phyloP scores from a whole-genome alignment of 768 basidiomycete genomes.

The Mycena pura region DNA sequence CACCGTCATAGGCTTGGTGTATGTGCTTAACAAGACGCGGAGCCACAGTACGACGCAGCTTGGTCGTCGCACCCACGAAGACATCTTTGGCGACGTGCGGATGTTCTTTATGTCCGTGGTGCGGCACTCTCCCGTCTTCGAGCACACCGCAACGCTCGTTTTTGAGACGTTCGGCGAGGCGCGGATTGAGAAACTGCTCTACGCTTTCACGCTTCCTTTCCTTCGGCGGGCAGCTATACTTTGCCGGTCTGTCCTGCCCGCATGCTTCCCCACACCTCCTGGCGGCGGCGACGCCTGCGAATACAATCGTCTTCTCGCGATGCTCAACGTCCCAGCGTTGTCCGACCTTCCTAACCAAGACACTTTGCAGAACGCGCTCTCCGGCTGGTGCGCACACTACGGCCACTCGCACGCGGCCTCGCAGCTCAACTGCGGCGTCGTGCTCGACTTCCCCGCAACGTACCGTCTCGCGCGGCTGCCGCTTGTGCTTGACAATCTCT shows the following conservation, averaged over 20 bases:
- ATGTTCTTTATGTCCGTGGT: constrained; percentile 93
- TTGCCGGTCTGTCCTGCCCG: constrained; percentile 75
- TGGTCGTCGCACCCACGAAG: constrained; percentile 60
- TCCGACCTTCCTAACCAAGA: constrained; percentile 83
- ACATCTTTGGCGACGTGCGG: constrained; percentile 83
- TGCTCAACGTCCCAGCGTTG: constrained; percentile 82
- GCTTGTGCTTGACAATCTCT: constrained; percentile 80
- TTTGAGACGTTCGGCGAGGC: constrained; percentile 85
- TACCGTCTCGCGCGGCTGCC: constrained; percentile 89
- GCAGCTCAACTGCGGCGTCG: constrained; percentile 79
- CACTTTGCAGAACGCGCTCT: constrained; percentile 86
- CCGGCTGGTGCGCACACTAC: constrained; percentile 91
- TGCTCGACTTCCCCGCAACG: constrained; percentile 80
- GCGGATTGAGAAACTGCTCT: constrained; percentile 84
- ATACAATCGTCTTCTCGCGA: constrained; percentile 75
- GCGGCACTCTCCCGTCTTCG: constrained; percentile 86
- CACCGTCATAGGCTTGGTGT: constrained; percentile 85
- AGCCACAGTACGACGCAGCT: constrained; percentile 55
- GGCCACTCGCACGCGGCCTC: constrained; percentile 81
- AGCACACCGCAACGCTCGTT: constrained; percentile 81
- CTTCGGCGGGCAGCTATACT: constrained; percentile 88
- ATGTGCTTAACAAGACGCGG: constrained; percentile 76
- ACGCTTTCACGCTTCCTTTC: constrained; percentile 90
- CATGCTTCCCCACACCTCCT: constrained; percentile 63
- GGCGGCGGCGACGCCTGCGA: constrained; percentile 60